These are phyloP conservation scores for Claviceps sorghi DNA, from an alignment of 2,329 filamentous ascomycete species.

Conservation along the genomic window DNA sequence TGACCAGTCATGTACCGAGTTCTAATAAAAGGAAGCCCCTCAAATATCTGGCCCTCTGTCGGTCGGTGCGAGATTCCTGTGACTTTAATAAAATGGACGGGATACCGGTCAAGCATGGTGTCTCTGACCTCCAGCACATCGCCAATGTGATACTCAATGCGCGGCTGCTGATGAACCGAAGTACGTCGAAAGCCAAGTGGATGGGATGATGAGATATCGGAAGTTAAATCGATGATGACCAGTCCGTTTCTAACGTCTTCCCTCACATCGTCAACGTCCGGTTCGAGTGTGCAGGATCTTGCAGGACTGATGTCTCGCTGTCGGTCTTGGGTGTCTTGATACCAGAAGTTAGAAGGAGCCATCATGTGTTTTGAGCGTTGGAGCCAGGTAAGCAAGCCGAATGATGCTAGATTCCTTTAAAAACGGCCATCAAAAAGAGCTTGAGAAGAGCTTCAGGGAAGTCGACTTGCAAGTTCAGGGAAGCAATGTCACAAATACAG, in stretches of 20 bases:
- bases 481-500: too few relatives aligned
- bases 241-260: not conserved
- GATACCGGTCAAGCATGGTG: conserved; percentile 10
- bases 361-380: not conserved
- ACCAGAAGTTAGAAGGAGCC: not conserved
- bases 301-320: not conserved
- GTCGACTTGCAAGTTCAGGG: not conserved
- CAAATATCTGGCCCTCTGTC: conserved; percentile 14
- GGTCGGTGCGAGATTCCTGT: conserved; percentile 22
- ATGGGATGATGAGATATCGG: not conserved
- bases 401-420: not conserved
- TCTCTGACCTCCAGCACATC: conserved; percentile 17
- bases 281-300: conserved; percentile 13
- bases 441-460: too few relatives aligned
- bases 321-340: not conserved
- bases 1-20: conserved; percentile 21
- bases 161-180: not conserved
- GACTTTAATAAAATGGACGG: conserved; percentile 26
- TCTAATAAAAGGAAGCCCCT: conserved; percentile 25
- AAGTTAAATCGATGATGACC: not conserved
- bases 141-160: conserved; percentile 9
- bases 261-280: not conserved
- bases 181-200: not conserved
- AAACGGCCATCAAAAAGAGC: not conserved
- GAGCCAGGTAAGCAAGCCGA: not conserved